A percentile compares a stretch with the other conserved stretches of the same genome.
Evolutionary conservation across 768 basidiomycete genomes (phyloP).

Genomic region (Kwoniella botswanensis): DNA sequence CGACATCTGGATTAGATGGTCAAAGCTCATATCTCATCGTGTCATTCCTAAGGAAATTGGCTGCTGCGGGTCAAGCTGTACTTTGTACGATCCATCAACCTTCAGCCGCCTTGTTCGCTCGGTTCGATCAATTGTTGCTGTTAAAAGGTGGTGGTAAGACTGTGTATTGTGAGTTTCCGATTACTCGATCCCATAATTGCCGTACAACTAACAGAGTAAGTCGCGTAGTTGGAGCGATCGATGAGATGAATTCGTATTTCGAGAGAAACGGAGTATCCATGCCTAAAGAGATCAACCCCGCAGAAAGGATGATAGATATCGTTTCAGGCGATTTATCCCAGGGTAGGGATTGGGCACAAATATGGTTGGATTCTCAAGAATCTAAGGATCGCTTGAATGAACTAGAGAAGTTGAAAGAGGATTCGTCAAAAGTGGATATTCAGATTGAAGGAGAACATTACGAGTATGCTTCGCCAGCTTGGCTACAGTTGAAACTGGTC

Average conservation of each 20-base stretch:
- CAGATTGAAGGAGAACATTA: conserved; percentile 36
- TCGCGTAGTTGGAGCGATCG: conserved; percentile 35
- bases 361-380: conserved; percentile 77
- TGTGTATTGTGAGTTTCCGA: conserved; percentile 23
- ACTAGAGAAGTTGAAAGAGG: conserved; percentile 61
- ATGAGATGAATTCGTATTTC: conserved; percentile 65
- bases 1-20: conserved; percentile 73
- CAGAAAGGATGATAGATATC: conserved; percentile 69
- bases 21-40: conserved; percentile 61
- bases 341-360: conserved; percentile 77
- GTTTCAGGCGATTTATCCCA: conserved; percentile 67
- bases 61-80: conserved; percentile 80
- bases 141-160: conserved; percentile 73
- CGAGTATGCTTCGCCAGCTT: conserved; percentile 67
- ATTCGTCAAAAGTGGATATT: conserved; percentile 60
- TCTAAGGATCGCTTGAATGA: conserved; percentile 55
- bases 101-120: conserved; percentile 73
- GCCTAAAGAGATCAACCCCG: conserved; percentile 72
- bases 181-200: background rate
- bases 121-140: conserved; percentile 76
- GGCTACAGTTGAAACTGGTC: conserved; percentile 61
- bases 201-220: background rate
- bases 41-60: conserved; percentile 71
- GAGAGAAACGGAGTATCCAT: conserved; percentile 67
- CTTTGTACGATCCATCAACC: conserved; percentile 72